Base-by-base conservation (phyloP, 2,329 filamentous ascomycete species). In the Elsinoe perseae region DNA sequence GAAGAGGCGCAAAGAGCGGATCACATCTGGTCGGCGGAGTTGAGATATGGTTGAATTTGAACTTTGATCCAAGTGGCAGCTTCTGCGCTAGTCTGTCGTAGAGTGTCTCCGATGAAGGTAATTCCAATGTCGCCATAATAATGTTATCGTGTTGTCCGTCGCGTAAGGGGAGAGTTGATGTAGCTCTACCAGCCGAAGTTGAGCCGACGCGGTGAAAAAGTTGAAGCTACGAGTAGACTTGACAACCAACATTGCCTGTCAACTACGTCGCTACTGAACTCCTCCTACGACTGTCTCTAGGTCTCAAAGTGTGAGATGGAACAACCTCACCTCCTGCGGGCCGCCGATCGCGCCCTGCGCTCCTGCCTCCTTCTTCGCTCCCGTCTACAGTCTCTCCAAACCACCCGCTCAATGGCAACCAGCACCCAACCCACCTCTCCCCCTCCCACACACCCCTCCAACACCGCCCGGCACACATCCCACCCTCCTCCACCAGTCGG, bases 11-110 rank as follows among this genome's bases (percentile, higher is more conserved):
- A 73, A 86, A 96, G 42, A 98, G 81, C 14, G 92, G 80, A 7
- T 84, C 79, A 60, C 84, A 86, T 67, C 79, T 79, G 30, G 83
- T 85, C 4, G 92, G 88, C 12, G 87, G 86, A 4, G 91, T 95
- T 21, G 89, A 95, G 63, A 96, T 75, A 74, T 98, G 92, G 70
- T 95, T 85, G 65, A 92, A 78, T 61, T 79, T 84, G 68, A 95
- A 87, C 48, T 72, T 69, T 61, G 77, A 73, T 58, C 73, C 74
- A 54, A 75, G 69, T 23, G 81, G 80, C 43, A 84, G 70, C 54
- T 72, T 74, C 53, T 75, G 73, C 43, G 77, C 73, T 58, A 85
- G 73, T 55, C 75, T 69, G 60, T 77, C 72, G 56, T 62, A 64
- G 58, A 73, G 60, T 9, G 66, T 63, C 50, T 53, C 23, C 28